Base-by-base conservation (phyloP, 495 filamentous ascomycete genomes). In the Neurospora sp. region DNA sequence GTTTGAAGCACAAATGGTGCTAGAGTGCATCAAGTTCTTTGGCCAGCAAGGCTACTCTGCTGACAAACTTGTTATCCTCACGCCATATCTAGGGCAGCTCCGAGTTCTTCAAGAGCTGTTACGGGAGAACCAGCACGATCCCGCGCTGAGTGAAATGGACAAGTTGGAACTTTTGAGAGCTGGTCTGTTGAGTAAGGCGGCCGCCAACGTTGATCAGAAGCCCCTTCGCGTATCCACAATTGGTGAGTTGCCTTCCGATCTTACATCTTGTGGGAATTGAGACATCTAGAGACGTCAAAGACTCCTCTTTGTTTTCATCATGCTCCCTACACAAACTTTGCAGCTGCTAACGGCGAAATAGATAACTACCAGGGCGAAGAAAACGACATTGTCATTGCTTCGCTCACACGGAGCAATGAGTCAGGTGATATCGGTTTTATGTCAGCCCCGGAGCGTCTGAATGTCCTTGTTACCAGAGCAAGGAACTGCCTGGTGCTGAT, bases 311-410 rank as follows among this genome's bases (percentile, higher is more conserved):
- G 42, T 9, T 45, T 0, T 20, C 42, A 45, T 20, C 18, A n/a
- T 45, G 18, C 1, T n/a, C 42, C 18, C 7, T 45, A 20, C 42
- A 45, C 42, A 45, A 1, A 3, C 8, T 45, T n/a, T 10, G 40
- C 12, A 35, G 37, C 7, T 70, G 53, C 45, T 61, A 18, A 70
- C 38, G 0, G 3, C 8, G 18, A 9, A 16, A 18, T 69, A 90
- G 91, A 94, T 75, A 94, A 94, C 71, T 95, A 90, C 73, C 92
- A 94, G 78, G 92, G 92, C 3, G 92, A 95, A 74, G 92, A 95
- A 72, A 91, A 88, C 69, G 87, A 94, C 7, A 91, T 94, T 37
- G 90, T 94, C 1, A 84, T 95, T 41, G 89, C 80, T 0, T 88
- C 87, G 1, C 78, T 94, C 6, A 93, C 91, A 0, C 82, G 92